phyloP scores from a whole-genome alignment of 2,329 filamentous ascomycete genomes.

The Akanthomyces lecanii region DNA sequence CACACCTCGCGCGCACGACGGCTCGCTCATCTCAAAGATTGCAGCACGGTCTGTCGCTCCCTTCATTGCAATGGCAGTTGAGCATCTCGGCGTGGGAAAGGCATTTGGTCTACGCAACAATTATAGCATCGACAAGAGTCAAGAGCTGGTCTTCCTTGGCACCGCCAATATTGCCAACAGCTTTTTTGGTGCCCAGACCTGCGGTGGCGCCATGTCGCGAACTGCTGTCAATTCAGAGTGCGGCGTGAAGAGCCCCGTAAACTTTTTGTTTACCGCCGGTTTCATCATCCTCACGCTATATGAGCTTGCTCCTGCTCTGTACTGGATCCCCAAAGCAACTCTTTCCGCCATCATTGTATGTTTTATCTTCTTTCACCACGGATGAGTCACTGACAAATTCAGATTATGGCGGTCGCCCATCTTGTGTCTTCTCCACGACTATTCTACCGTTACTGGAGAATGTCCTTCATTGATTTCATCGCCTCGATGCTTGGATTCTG shows the following conservation, averaged over 20 bases:
- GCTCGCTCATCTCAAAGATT: conserved; percentile 47
- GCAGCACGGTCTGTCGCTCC: conserved; percentile 54
- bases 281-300: conserved; percentile 60
- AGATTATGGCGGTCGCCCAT: conserved; percentile 60
- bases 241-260: conserved; percentile 57
- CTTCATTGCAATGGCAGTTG: conserved; percentile 57
- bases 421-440: conserved; percentile 54
- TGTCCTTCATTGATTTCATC: conserved; percentile 61
- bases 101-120: conserved; percentile 59
- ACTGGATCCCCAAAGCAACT: conserved; percentile 65
- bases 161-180: conserved; percentile 60
- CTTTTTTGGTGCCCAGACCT: conserved; percentile 60
- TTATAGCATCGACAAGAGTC: conserved; percentile 60
- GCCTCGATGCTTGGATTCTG: conserved; percentile 61
- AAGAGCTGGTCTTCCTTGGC: conserved; percentile 62
- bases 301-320: conserved; percentile 55
- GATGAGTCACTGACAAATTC: background rate
- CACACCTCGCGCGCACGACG: conserved; percentile 44
- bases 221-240: conserved; percentile 64
- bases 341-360: conserved; percentile 58
- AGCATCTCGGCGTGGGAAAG: conserved; percentile 62
- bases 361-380: conserved; percentile 6
- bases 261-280: conserved; percentile 55
- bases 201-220: conserved; percentile 63
- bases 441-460: conserved; percentile 62